These are phyloP conservation scores for Cucurbita maxima DNA, from an alignment of 306 rosid genomes.

Conservation along the genomic window DNA sequence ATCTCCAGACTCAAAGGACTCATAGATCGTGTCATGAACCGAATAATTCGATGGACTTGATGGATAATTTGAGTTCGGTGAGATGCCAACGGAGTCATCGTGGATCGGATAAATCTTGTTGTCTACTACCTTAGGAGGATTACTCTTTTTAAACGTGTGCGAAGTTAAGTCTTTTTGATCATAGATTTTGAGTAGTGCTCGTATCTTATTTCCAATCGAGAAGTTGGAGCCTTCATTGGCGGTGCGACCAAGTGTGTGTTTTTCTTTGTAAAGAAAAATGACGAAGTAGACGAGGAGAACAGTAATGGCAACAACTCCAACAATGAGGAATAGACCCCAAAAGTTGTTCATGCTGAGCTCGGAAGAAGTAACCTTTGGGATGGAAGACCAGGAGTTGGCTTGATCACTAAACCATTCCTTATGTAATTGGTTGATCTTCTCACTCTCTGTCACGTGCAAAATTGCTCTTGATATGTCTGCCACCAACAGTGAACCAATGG, in stretches of 20 bases:
- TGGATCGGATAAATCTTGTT: neutral
- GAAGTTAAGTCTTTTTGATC: slow-evolving; percentile 19
- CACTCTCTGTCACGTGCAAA: slow-evolving; percentile 36
- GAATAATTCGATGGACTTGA: neutral
- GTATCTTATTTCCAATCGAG: slow-evolving; percentile 16
- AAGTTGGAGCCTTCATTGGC: neutral
- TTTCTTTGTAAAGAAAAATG: slow-evolving; percentile 17
- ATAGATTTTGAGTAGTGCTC: slow-evolving; percentile 9
- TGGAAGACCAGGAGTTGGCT: slow-evolving; percentile 13
- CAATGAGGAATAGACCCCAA: slow-evolving; percentile 42
- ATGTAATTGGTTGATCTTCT: slow-evolving; percentile 27
- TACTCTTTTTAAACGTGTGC: slow-evolving; percentile 28
- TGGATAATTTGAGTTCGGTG: neutral
- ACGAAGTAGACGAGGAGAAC: slow-evolving; percentile 16
- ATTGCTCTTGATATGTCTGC: slow-evolving; percentile 41
- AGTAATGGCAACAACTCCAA: slow-evolving; percentile 12
- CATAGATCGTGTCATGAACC: neutral
- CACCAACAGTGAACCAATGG: slow-evolving; percentile 30
- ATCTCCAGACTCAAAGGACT: neutral
- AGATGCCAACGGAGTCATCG: neutral
- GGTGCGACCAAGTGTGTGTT: slow-evolving; percentile 1
- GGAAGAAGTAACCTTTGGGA: slow-evolving; percentile 10
- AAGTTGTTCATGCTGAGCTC: slow-evolving; percentile 39
- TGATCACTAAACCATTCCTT: slow-evolving; percentile 20
- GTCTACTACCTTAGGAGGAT: neutral